Base-by-base conservation (phyloP, 345 rosid species). In the Adansonia digitata region DNA sequence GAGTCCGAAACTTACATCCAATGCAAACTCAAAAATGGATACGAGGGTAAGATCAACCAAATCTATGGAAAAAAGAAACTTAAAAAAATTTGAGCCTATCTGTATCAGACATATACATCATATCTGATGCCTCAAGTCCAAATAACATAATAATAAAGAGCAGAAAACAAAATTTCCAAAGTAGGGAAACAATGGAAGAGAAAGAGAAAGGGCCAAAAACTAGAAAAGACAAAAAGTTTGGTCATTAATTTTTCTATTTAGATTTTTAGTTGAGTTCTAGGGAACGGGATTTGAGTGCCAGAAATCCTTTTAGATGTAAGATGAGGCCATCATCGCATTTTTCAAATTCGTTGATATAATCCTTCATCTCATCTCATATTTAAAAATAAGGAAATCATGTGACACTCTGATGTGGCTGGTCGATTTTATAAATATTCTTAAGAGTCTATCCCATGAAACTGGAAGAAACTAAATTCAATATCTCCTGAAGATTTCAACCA, bases 401-500 rank as follows among this genome's bases (percentile, higher is more conserved):
- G n/a, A n/a, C n/a, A n/a, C n/a, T n/a, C n/a, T n/a, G n/a, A n/a
- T n/a, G 37, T 14, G 65, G 59, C 5, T 7, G 27, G 22, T 48
- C 59, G 49, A 10, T 18, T 48, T 69, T 69, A 69, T 10, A 69
- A 42, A 31, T 27, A 10, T 17, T 10, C 59, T 68, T 29, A 46
- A 48, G 18, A 18, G 27, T 31, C 17, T 48, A 69, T 49, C 53
- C 15, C 24, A 1, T 18, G 27, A 48, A 9, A 27, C 56, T 18
- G 53, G 18, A 49, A 2, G 2, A 34, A 11, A 11, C 2, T 49
- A 49, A 49, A 49, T 49, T 18, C 31, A 49, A 18, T 48, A 29
- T 49, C 42, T 49, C 29, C 73, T 2, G 29, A 69, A 49, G n/a
- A 31, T 18, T 49, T 69, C 73, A 69, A 69, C 39, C 71, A 67